Evolutionary conservation across 2,329 filamentous ascomycete species (phyloP), one percentile per base, ranked within the genome.

Genomic region (Aspergillus tanneri): DNA sequence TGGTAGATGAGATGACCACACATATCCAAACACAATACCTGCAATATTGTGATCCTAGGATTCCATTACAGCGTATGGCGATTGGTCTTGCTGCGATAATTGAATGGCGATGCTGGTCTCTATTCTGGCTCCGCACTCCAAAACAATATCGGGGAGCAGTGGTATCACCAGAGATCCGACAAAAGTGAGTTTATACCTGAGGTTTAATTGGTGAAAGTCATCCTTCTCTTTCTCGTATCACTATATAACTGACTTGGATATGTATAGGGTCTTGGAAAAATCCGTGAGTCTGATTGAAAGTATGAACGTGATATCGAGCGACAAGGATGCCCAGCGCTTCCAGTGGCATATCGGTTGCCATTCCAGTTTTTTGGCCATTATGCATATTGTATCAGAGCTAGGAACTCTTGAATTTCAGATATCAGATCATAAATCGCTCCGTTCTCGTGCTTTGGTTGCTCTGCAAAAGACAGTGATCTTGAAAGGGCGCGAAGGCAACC

Each of bases 341-440:
- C 46, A 49, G 18, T 52, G 49, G 49, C 49, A 52, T 37, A 52
- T 52, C 14, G 39, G 39, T 4, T 38, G 45, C 14, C 46, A 52
- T 24, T 34, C 46, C 22, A 44, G 49, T 23, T 52, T 52, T 39
- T 46, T 49, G n/a, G 32, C 49, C n/a, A 52, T 52, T 8, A 48
- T 52, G 45, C 46, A 52, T 24, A 41, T 52, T 14, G 25, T 52
- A 24, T 49, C 49, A 1, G 49, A 52, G 16, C 40, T 52, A 7
- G 27, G 41, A 18, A 52, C 34, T 8, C 46, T 39, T 2, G 49
- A 44, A 35, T 52, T 52, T 24, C 46, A 52, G n/a, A 14, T 6
- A 3, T n/a, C 35, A n/a, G 21, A 32, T 37, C 44, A 47, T 11
- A 16, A 8, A 25, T 16, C n/a, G 10, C 36, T 47, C 16, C 44